phyloP scores from a whole-genome alignment of 192 early-diverging fungal species.

The Allomyces arbusculus region DNA sequence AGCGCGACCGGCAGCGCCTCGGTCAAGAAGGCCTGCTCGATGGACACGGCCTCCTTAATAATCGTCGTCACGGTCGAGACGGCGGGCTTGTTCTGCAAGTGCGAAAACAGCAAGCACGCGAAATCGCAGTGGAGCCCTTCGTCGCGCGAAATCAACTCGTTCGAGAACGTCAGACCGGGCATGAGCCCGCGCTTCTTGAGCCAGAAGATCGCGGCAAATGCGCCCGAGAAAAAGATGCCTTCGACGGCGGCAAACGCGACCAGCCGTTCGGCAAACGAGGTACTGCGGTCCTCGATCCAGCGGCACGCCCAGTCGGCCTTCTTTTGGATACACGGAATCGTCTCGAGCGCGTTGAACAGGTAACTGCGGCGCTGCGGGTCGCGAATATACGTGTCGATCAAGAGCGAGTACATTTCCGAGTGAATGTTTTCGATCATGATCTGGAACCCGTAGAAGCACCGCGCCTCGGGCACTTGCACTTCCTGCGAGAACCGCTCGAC shows the following conservation, averaged over 20 bases:
- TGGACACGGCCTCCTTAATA: conserved; percentile 67
- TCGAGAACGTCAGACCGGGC: conserved; percentile 93
- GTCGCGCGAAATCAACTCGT: conserved; percentile 93
- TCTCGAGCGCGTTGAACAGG: conserved; percentile 85
- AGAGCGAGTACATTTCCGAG: conserved; percentile 79
- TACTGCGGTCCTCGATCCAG: conserved; percentile 63
- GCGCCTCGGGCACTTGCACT: conserved; percentile 82
- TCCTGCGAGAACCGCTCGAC: conserved; percentile 75
- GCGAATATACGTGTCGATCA: conserved; percentile 91
- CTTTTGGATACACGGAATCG: conserved; percentile 79
- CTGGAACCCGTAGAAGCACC: conserved; percentile 92
- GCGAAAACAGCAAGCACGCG: conserved; percentile 79
- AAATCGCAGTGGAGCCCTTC: conserved; percentile 96
- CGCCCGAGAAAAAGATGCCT: conserved; percentile 95
- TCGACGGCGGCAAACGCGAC: conserved; percentile 95
- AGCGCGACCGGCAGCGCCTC: conserved; percentile 77
- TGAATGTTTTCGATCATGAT: conserved; percentile 98
- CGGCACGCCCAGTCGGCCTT: conserved; percentile 96
- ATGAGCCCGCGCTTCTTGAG: conserved; percentile 97
- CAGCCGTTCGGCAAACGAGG: conserved; percentile 76
- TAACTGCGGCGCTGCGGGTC: conserved; percentile 59
- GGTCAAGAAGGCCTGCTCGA: conserved; percentile 90
- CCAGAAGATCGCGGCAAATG: conserved; percentile 98
- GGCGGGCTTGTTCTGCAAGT: conserved; percentile 53
- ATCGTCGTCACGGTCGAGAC: conserved; percentile 42